A percentile compares a stretch with the other conserved stretches of the same genome.
Conservation (phyloP, 2,329 filamentous ascomycete species). For the Curvularia sp. region DNA sequence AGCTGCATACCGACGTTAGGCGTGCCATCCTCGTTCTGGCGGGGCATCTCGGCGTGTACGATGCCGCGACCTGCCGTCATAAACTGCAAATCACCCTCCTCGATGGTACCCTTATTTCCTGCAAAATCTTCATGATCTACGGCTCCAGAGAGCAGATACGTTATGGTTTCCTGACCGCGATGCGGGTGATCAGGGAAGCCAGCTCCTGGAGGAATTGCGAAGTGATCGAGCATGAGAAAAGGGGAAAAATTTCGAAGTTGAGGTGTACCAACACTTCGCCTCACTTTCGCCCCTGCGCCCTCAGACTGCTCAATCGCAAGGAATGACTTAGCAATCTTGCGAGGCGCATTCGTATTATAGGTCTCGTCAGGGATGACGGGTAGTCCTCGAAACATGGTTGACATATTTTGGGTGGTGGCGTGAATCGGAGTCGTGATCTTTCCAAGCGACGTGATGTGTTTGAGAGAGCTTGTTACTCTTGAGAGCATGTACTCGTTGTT, state of each 20-base stretch:
- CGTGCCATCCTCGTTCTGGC: conserved; percentile 75
- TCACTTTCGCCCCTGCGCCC: conserved; percentile 84
- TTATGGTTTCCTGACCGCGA: conserved; percentile 87
- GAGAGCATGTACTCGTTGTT: conserved; percentile 54
- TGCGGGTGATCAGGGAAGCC: conserved; percentile 90
- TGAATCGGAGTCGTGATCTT: conserved; percentile 25
- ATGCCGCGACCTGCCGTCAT: conserved; percentile 95
- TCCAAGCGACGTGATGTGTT: conserved; percentile 38
- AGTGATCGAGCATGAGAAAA: conserved; percentile 95
- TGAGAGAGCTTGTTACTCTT: conserved; percentile 43
- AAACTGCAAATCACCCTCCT: conserved; percentile 91
- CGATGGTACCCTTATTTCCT: conserved; percentile 82
- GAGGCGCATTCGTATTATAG: conserved; percentile 58
- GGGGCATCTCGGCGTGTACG: conserved; percentile 95
- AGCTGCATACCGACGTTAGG: conserved; percentile 89
- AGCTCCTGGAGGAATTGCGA: conserved; percentile 77
- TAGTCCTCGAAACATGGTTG: conserved; percentile 56
- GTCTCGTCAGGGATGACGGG: conserved; percentile 56
- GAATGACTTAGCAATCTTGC: conserved; percentile 83
- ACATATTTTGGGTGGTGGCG: conserved; percentile 42
- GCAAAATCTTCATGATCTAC: conserved; percentile 94
- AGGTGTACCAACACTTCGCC: conserved; percentile 85
- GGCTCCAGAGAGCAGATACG: conserved; percentile 83
- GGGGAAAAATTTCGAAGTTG: conserved; percentile 86
- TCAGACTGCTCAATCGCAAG: conserved; percentile 85